These are phyloP conservation scores for Daldinia concentrica DNA, from an alignment of 495 filamentous ascomycete species.

Conservation along the genomic window DNA sequence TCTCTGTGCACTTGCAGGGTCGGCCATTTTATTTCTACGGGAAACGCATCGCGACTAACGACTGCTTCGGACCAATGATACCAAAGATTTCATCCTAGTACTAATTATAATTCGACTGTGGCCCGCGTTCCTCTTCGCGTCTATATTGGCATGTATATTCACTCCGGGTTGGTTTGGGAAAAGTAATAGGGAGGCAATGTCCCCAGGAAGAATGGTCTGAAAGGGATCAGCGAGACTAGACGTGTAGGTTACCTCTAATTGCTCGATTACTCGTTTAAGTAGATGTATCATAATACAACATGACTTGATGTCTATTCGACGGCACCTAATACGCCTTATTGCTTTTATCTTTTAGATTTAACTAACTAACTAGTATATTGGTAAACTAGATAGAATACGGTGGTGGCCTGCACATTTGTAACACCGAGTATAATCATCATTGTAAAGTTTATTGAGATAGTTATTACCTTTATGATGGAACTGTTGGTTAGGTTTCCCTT, in stretches of 20 bases:
- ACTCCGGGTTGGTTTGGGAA: conserved; percentile 18
- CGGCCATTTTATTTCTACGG: conserved; percentile 28
- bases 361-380: no score
- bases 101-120: conserved; percentile 27
- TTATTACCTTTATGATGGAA: neutral
- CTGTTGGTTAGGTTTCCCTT: neutral
- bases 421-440: neutral
- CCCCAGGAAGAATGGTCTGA: conserved; percentile 7
- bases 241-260: conserved; percentile 13
- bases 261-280: conserved; percentile 23
- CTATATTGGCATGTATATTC: conserved; percentile 21
- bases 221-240: conserved; percentile 8
- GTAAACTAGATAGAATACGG: neutral
- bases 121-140: conserved; percentile 24
- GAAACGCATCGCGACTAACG: conserved; percentile 31
- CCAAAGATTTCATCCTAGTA: conserved; percentile 34
- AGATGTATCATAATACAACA: conserved; percentile 36
- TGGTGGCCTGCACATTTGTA: neutral
- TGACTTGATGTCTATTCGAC: conserved; percentile 23
- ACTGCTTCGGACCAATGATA: conserved; percentile 48
- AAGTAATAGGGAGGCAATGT: neutral
- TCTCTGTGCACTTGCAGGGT: conserved; percentile 3
- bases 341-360: neutral
- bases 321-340: neutral
- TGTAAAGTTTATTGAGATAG: neutral